phyloP scores from a whole-genome alignment of 116 monocot genomes.

The Thalassia testudinum region DNA sequence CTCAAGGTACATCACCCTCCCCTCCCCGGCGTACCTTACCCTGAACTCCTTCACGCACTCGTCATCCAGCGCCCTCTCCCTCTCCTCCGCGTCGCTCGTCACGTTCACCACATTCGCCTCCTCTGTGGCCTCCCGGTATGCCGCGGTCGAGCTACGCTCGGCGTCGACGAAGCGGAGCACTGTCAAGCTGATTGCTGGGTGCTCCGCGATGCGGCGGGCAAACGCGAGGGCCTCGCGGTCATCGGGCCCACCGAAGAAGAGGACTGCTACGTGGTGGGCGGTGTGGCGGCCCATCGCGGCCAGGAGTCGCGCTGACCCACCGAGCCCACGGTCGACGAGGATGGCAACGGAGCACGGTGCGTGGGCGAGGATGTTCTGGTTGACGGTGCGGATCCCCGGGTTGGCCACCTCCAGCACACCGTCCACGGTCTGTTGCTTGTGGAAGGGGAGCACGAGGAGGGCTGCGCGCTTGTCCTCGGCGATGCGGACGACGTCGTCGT shows the following conservation, averaged over 20 bases:
- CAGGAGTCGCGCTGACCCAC: background rate
- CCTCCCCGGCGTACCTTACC: conserved; percentile 2
- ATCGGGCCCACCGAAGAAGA: conserved; percentile 9
- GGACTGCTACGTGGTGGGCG: conserved; percentile 3
- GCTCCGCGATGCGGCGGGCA: conserved; percentile 15
- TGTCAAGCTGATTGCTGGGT: conserved; percentile 7
- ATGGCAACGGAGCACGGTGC: conserved; percentile 13
- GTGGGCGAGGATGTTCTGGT: conserved; percentile 8
- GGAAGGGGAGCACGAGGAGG: conserved; percentile 20
- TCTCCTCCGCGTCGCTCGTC: conserved; percentile 7
- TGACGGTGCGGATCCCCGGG: conserved; percentile 3
- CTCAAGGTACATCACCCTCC: conserved; percentile 10
- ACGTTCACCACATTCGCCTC: background rate
- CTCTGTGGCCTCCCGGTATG: background rate
- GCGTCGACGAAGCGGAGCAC: conserved; percentile 15
- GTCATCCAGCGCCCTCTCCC: conserved; percentile 15
- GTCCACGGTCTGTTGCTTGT: conserved; percentile 15
- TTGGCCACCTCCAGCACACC: conserved; percentile 9
- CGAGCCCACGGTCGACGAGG: conserved; percentile 9
- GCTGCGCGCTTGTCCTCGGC: conserved; percentile 9
- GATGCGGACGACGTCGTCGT: conserved; percentile 6
- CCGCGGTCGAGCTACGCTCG: background rate
- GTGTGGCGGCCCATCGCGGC: conserved; percentile 4
- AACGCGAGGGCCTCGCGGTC: conserved; percentile 11
- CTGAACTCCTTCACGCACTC: conserved; percentile 13